Conservation (phyloP, 2,329 filamentous ascomycete species). For the Ambrosiella xylebori region DNA sequence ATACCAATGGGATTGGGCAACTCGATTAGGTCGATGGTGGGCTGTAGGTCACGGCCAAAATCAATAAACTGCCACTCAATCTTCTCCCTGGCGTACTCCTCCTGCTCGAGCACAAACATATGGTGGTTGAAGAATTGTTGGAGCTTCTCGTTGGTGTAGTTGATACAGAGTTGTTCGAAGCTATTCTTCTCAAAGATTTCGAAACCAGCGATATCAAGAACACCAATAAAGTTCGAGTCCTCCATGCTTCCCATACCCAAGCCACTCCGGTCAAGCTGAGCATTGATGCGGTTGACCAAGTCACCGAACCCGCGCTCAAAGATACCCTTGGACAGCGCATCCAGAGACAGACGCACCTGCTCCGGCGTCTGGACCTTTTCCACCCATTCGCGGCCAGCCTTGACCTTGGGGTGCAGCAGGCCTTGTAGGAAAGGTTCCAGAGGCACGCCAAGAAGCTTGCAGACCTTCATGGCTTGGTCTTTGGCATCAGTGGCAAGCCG, state of each 20-base stretch:
- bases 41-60: conserved; percentile 90
- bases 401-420: conserved; percentile 79
- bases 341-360: conserved; percentile 75
- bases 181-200: conserved; percentile 98
- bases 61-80: conserved; percentile 99
- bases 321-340: conserved; percentile 89
- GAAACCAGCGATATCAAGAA: conserved; percentile 96
- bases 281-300: conserved; percentile 80
- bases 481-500: conserved; percentile 60
- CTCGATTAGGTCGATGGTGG: conserved; percentile 94
- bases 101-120: conserved; percentile 98
- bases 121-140: conserved; percentile 99
- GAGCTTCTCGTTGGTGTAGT: conserved; percentile 98
- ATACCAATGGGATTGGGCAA: conserved; percentile 94
- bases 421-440: conserved; percentile 75
- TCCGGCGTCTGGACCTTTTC: conserved; percentile 97
- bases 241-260: conserved; percentile 54
- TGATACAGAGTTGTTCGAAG: conserved; percentile 98
- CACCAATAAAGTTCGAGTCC: conserved; percentile 89
- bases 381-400: conserved; percentile 93
- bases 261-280: conserved; percentile 72
- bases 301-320: conserved; percentile 94
- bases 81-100: conserved; percentile 91
- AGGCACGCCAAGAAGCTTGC: conserved; percentile 67
- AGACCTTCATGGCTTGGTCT: conserved; percentile 60